Evolutionary conservation across 2,329 filamentous ascomycete species (phyloP).

Genomic region (Fusarium setosum): DNA sequence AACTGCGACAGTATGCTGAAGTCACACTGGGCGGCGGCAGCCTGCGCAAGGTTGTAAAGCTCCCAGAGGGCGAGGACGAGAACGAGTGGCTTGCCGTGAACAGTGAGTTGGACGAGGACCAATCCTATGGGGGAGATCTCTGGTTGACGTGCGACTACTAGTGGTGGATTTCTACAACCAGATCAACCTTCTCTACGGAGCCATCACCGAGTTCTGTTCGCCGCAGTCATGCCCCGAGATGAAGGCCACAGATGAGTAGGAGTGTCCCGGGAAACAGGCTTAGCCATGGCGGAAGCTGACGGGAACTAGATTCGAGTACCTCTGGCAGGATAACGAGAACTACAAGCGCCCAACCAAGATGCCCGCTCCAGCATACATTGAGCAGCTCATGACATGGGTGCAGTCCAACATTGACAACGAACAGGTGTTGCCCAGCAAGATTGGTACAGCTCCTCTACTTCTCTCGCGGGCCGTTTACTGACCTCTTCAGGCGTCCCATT

Average conservation of each 20-base stretch:
- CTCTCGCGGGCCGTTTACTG: neutral
- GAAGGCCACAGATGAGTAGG: constrained; percentile 99
- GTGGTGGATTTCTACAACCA: constrained; percentile 99
- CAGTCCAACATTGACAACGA: constrained; percentile 97
- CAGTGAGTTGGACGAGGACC: constrained; percentile 64
- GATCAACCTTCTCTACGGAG: constrained; percentile 98
- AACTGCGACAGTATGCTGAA: constrained; percentile 97
- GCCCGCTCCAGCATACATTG: constrained; percentile 96
- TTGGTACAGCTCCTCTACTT: constrained; percentile 64
- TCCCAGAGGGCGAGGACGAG: constrained; percentile 96
- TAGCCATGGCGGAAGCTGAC: constrained; percentile 23
- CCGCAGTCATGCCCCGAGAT: constrained; percentile 97
- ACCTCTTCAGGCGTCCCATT: constrained; percentile 81
- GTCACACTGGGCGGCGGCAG: constrained; percentile 95
- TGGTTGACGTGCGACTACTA: constrained; percentile 50
- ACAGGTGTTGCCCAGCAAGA: constrained; percentile 91
- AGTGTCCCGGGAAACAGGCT: neutral
- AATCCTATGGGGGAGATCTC: neutral
- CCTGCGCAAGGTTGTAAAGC: constrained; percentile 93
- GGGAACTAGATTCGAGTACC: constrained; percentile 85
- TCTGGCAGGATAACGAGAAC: constrained; percentile 96
- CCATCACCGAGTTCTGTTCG: constrained; percentile 99
- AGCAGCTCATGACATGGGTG: constrained; percentile 97
- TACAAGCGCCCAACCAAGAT: constrained; percentile 98
- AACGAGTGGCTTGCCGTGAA: constrained; percentile 99